Conservation (phyloP, 148 eudicot genomes). For the Polygonum maritimum region DNA sequence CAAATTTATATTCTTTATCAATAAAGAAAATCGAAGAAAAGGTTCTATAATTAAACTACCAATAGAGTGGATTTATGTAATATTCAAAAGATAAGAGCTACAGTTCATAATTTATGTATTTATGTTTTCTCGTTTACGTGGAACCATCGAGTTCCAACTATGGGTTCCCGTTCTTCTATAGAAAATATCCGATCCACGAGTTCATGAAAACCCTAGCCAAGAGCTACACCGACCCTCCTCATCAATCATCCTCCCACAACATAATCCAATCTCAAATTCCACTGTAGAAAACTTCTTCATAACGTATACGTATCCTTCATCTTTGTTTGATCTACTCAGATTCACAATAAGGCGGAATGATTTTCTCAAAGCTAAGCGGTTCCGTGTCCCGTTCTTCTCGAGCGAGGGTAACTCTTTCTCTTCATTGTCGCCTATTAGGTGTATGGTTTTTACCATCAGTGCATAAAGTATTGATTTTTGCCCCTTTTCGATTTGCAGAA, state of each 20-base stretch:
- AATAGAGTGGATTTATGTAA: background rate
- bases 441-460: background rate
- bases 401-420: constrained; percentile 25
- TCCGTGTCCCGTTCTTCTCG: constrained; percentile 43
- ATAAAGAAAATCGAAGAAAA: no score
- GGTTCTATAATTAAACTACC: background rate
- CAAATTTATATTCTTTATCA: no score
- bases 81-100: background rate
- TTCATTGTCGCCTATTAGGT: background rate
- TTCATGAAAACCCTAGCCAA: constrained; percentile 5
- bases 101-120: background rate
- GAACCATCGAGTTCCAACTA: background rate
- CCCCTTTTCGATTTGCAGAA: constrained; percentile 34
- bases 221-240: background rate
- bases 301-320: background rate
- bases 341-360: constrained; percentile 19
- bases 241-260: background rate
- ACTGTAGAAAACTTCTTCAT: background rate
- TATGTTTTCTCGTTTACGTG: background rate
- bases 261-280: background rate
- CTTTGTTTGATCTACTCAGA: constrained; percentile 6
- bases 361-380: constrained; percentile 41
- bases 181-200: background rate
- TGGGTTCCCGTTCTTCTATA: background rate
- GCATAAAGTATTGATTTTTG: background rate